A percentile compares a stretch with the other conserved stretches of the same genome.
Conservation (phyloP, 2,329 filamentous ascomycete genomes). For the Amphichorda felina region DNA sequence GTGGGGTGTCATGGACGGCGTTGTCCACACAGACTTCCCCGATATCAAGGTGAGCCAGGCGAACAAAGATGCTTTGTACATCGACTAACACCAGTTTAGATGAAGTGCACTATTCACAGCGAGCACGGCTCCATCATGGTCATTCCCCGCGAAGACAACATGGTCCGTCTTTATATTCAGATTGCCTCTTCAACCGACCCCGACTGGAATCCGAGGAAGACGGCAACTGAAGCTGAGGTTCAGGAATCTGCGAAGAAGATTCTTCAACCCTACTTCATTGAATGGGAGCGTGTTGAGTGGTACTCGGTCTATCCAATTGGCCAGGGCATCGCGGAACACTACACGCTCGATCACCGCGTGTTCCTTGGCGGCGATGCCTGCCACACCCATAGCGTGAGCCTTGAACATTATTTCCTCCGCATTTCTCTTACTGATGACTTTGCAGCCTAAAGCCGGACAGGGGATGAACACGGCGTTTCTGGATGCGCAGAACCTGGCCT, state of each 20-base stretch:
- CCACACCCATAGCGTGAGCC: constrained; percentile 62
- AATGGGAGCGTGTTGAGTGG: constrained; percentile 59
- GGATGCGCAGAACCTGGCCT: constrained; percentile 80
- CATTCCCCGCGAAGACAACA: constrained; percentile 58
- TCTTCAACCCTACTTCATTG: constrained; percentile 52
- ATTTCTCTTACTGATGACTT: constrained; percentile 22
- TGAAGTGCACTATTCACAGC: constrained; percentile 69
- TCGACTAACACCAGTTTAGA: constrained; percentile 16
- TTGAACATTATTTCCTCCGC: too few relatives aligned
- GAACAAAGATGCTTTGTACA: neutral
- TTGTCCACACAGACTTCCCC: constrained; percentile 62
- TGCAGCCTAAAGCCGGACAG: constrained; percentile 64
- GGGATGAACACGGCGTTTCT: constrained; percentile 74
- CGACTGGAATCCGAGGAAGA: constrained; percentile 49
- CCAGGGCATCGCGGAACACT: constrained; percentile 58
- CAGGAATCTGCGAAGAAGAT: constrained; percentile 55
- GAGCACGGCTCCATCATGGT: constrained; percentile 67
- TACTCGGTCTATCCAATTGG: constrained; percentile 69
- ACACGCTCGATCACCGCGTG: constrained; percentile 56
- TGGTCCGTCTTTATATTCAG: constrained; percentile 62
- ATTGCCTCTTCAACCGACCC: constrained; percentile 48
- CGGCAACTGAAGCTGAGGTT: constrained; percentile 51
- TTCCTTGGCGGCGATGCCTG: constrained; percentile 71
- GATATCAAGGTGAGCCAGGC: constrained; percentile 51
- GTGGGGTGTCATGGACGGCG: constrained; percentile 67